A percentile compares a stretch with the other conserved stretches of the same genome.
Conservation (phyloP, 257 asterid genomes). For the Primulina tabacum region DNA sequence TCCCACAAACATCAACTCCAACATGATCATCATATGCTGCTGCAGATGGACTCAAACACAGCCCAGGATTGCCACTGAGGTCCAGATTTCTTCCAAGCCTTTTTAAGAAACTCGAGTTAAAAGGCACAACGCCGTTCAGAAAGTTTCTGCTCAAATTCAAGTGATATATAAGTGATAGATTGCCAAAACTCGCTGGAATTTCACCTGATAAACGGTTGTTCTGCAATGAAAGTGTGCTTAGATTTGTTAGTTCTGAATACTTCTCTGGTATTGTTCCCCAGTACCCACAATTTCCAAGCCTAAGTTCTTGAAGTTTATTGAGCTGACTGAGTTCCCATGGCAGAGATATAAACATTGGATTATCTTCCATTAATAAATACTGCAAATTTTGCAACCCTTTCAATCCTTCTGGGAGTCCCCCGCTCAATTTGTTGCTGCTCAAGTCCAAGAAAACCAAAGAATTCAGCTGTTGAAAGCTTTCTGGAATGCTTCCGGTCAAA, state of each 20-base stretch:
- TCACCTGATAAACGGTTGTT: conserved; percentile 59
- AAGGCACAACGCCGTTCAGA: conserved; percentile 65
- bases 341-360: conserved; percentile 56
- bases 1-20: conserved; percentile 53
- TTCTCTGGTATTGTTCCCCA: conserved; percentile 60
- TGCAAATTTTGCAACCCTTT: conserved; percentile 44
- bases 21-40: conserved; percentile 34
- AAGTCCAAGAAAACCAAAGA: conserved; percentile 65
- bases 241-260: conserved; percentile 48
- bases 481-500: conserved; percentile 60
- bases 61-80: conserved; percentile 72
- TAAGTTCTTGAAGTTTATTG: conserved; percentile 65
- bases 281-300: conserved; percentile 73
- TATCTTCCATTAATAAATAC: conserved; percentile 75
- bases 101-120: conserved; percentile 59
- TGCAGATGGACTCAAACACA: conserved; percentile 50
- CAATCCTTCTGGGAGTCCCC: conserved; percentile 47
- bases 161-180: conserved; percentile 60
- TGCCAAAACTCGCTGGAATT: conserved; percentile 56
- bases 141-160: conserved; percentile 75
- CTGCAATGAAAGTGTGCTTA: conserved; percentile 66
- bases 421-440: conserved; percentile 55
- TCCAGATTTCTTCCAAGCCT: conserved; percentile 79
- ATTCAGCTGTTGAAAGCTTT: conserved; percentile 35
- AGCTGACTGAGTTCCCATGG: conserved; percentile 55